Base-by-base conservation (phyloP, 192 early-diverging fungal genomes). In the Linnemannia schmuckeri region DNA sequence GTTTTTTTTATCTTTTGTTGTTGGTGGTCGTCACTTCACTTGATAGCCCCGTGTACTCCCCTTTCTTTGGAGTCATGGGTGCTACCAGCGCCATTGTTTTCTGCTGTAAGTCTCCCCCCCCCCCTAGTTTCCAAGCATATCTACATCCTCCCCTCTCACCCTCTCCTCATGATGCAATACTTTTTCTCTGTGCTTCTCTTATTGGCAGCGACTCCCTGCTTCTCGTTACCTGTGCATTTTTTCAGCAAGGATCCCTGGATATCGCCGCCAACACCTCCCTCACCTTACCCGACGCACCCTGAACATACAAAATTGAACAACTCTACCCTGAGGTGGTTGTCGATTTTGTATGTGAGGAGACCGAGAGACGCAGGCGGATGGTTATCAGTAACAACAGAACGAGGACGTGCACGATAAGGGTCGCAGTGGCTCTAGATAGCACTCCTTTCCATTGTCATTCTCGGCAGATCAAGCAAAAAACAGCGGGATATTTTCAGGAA, bases 1-100 rank as follows among this genome's bases (percentile, higher is more conserved):
- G 18, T 30, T 41, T 13, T 68, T 30, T 57, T 10, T 74, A 42
- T 2, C 42, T 33, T 35, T 20, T 46, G 0, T 49, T 49, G 47
- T 49, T 49, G 47, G 10, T 49, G 49, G 49, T 52, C 0, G 49
- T 5, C 5, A 5, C 9, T 55, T 1, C 40, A n/a, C 33, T 70
- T 35, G 37, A 35, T 83, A 90, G 98, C 93, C 98, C 98, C 42
- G 94, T 94, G 61, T 99, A 96, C 89, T 93, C 97, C 74, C 96
- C 98, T 54, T 96, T 99, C 93, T 98, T 99, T 89, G 97, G 97
- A 81, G 94, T 96, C 68, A 95, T 97, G 57, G 98, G 98, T 57
- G 97, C 96, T 87, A 96, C 95, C 40, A 92, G 94, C 52, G 97
- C 98, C 72, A 97, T 98, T 83, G 96, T 98, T 70, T 97, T 98